Evolutionary conservation across 2,329 filamentous ascomycete species (phyloP).

Genomic region (Colletotrichum tamarilloi): DNA sequence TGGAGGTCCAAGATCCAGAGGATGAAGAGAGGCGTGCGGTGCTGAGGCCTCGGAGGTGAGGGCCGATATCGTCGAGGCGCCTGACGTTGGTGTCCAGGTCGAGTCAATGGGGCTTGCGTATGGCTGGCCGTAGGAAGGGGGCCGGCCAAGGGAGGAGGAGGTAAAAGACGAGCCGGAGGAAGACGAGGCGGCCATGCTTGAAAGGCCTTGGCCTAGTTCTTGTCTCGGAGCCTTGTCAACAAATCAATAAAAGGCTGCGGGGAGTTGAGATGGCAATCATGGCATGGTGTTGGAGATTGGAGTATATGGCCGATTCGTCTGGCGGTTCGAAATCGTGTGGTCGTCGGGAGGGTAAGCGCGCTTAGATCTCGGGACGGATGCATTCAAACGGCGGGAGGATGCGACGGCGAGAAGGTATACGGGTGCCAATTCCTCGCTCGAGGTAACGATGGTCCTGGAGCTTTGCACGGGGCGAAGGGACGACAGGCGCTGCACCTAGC

Average conservation of each 20-base stretch:
- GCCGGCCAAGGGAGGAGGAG: slow-evolving; percentile 56
- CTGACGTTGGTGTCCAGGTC: slow-evolving; percentile 58
- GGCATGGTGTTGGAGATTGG: slow-evolving; percentile 11
- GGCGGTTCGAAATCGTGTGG: not conserved
- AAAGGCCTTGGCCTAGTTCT: not conserved
- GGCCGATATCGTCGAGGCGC: slow-evolving; percentile 56
- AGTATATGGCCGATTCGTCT: slow-evolving; percentile 6
- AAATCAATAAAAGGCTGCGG: not conserved
- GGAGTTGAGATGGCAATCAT: not conserved
- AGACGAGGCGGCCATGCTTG: slow-evolving; percentile 53
- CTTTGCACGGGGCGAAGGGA: not conserved
- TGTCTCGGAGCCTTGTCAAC: slow-evolving; percentile 17
- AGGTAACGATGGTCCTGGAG: not conserved
- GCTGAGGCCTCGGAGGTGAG: slow-evolving; percentile 52
- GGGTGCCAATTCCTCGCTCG: not conserved
- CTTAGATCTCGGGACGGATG: slow-evolving; percentile 5
- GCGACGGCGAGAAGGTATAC: not conserved
- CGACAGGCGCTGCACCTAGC: not conserved
- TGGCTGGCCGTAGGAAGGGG: slow-evolving; percentile 53
- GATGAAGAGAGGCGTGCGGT: slow-evolving; percentile 52
- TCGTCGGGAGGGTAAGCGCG: not conserved
- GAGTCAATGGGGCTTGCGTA: slow-evolving; percentile 57
- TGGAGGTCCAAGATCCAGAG: slow-evolving; percentile 63
- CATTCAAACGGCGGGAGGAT: slow-evolving; percentile 19
- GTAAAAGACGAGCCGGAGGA: slow-evolving; percentile 62